phyloP scores from a whole-genome alignment of 1,284 basidiomycete genomes.

The Ceratorhiza oryzae-sativae region DNA sequence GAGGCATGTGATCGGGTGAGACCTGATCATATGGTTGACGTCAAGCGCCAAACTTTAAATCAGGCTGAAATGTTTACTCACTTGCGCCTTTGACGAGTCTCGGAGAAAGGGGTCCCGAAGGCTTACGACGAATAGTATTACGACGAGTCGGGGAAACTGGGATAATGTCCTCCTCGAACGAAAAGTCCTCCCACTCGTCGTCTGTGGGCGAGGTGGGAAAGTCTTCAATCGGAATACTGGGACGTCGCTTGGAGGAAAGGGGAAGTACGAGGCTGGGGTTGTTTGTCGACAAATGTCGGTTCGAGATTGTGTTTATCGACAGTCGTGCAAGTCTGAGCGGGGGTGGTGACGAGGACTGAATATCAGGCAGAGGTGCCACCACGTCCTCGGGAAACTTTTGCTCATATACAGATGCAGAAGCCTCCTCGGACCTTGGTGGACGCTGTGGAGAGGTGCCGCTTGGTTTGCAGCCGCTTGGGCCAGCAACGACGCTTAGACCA shows the following conservation, averaged over 20 bases:
- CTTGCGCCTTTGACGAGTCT: conserved; percentile 31
- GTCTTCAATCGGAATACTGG: conserved; percentile 28
- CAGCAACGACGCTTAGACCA: conserved; percentile 9
- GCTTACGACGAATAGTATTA: conserved; percentile 21
- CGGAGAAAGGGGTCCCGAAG: conserved; percentile 13
- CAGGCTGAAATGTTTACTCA: background rate
- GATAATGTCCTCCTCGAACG: conserved; percentile 16
- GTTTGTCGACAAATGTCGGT: conserved; percentile 25
- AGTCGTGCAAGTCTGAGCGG: conserved; percentile 5
- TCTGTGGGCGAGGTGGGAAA: conserved; percentile 25
- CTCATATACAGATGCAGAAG: background rate
- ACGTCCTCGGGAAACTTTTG: background rate
- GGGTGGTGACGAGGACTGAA: background rate
- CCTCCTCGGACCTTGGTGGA: conserved; percentile 26
- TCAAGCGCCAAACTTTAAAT: background rate
- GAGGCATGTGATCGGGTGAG: conserved; percentile 33
- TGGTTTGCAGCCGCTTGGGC: conserved; percentile 16
- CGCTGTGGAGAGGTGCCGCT: conserved; percentile 1
- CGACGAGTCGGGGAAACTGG: conserved; percentile 16
- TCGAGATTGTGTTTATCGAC: conserved; percentile 8
- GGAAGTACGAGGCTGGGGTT: background rate
- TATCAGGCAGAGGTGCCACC: background rate
- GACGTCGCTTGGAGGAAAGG: conserved; percentile 22
- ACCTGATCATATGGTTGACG: background rate
- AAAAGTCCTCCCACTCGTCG: conserved; percentile 38